phyloP scores from a whole-genome alignment of 352 stramenopile species.

The Phytophthora pisi region DNA sequence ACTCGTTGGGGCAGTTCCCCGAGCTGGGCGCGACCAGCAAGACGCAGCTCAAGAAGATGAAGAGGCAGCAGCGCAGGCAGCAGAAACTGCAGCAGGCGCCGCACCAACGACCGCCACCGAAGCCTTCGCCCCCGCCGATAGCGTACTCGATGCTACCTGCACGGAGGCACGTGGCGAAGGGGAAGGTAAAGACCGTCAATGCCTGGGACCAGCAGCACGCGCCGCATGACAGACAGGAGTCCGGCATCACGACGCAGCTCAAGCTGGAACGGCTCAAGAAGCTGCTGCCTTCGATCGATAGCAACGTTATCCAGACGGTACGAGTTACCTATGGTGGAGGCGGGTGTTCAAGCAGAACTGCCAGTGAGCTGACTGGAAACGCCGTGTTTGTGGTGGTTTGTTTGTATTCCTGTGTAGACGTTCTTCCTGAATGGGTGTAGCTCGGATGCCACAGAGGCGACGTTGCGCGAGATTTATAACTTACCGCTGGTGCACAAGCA shows the following conservation, averaged over 20 bases:
- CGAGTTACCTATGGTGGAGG: not conserved
- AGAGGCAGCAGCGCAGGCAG: slow-evolving; percentile 31
- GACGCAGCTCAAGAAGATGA: slow-evolving; percentile 42
- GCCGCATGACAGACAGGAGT: slow-evolving; percentile 36
- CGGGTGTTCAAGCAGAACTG: not conserved
- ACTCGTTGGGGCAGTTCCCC: slow-evolving; percentile 62
- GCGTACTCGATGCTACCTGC: slow-evolving; percentile 29
- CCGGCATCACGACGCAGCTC: slow-evolving; percentile 62
- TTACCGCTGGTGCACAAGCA: slow-evolving; percentile 40
- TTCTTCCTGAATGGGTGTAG: slow-evolving; percentile 72
- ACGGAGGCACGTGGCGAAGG: slow-evolving; percentile 11
- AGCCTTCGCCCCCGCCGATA: slow-evolving; percentile 34
- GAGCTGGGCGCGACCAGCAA: slow-evolving; percentile 39
- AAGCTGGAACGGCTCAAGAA: slow-evolving; percentile 69
- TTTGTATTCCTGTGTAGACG: slow-evolving; percentile 44
- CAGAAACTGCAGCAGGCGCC: slow-evolving; percentile 31
- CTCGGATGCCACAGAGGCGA: slow-evolving; percentile 67
- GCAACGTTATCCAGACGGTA: slow-evolving; percentile 64
- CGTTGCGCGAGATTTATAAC: slow-evolving; percentile 67
- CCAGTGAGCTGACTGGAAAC: not conserved
- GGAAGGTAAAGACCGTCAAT: slow-evolving; percentile 28
- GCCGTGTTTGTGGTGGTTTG: not conserved
- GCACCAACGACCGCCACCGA: slow-evolving; percentile 34
- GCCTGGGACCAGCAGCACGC: slow-evolving; percentile 41
- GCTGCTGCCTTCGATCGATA: slow-evolving; percentile 61